A percentile compares a stretch with the other conserved stretches of the same genome.
Evolutionary conservation across 345 rosid species (phyloP).

Genomic region (Odontarrhena argentea): DNA sequence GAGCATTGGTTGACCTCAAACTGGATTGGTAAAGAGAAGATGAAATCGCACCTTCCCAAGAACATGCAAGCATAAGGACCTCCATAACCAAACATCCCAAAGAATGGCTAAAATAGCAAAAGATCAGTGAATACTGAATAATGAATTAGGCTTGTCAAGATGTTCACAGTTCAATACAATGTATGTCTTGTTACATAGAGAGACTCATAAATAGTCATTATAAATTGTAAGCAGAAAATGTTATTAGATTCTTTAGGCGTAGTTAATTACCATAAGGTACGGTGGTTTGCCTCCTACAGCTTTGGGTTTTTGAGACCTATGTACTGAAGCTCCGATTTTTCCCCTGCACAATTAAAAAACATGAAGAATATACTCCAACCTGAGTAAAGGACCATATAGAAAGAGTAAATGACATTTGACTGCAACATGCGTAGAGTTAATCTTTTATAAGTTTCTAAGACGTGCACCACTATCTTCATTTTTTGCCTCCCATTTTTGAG

Average conservation of each 20-base stretch:
- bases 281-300: conserved; percentile 73
- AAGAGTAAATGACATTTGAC: no score
- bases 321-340: conserved; percentile 68
- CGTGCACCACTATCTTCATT: neutral
- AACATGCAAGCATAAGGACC: conserved; percentile 35
- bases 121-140: conserved; percentile 16
- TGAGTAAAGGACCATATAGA: no score
- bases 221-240: neutral
- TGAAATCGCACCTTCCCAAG: conserved; percentile 37
- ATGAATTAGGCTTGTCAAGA: no score
- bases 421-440: neutral
- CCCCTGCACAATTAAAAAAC: conserved; percentile 54
- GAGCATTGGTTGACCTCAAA: conserved; percentile 8
- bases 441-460: neutral
- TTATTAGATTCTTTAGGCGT: neutral
- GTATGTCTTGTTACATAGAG: neutral
- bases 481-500: neutral
- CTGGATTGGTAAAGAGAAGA: neutral
- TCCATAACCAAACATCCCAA: conserved; percentile 43
- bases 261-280: conserved; percentile 53
- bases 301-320: conserved; percentile 48
- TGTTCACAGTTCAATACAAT: no score
- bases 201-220: neutral
- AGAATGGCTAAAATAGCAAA: conserved; percentile 34
- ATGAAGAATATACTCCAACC: neutral